Percentiles rank a stretch among this genome's conserved stretches.
These are phyloP conservation scores for Sclerotinia minor DNA, from an alignment of 2,329 filamentous ascomycete species.

Conservation along the genomic window DNA sequence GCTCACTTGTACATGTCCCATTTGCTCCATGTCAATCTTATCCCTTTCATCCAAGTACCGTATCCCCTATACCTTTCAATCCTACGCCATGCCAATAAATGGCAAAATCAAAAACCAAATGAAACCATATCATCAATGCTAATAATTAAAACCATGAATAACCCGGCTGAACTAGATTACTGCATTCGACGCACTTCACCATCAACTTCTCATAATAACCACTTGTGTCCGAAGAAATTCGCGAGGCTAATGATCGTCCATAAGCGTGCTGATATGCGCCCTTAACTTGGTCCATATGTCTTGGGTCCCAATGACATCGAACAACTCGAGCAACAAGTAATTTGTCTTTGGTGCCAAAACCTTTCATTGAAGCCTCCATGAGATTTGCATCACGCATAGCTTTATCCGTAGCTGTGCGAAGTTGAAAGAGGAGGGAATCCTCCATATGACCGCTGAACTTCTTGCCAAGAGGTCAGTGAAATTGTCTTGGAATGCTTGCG, in stretches of 20 bases:
- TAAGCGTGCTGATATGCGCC: constrained; percentile 73
- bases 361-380: constrained; percentile 86
- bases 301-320: constrained; percentile 78
- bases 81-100: background rate
- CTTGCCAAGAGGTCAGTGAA: constrained; percentile 41
- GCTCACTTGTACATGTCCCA: background rate
- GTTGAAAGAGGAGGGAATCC: constrained; percentile 75
- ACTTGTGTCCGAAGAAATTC: constrained; percentile 80
- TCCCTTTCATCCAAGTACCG: background rate
- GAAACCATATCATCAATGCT: background rate
- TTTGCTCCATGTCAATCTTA: background rate
- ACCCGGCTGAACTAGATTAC: constrained; percentile 18
- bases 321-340: constrained; percentile 77
- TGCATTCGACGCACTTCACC: constrained; percentile 49
- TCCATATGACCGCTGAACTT: constrained; percentile 94
- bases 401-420: constrained; percentile 75
- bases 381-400: constrained; percentile 79
- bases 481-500: background rate
- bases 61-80: background rate
- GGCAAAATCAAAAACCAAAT: background rate
- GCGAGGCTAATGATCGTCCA: constrained; percentile 62
- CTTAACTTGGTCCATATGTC: constrained; percentile 74
- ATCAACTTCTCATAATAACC: constrained; percentile 79
- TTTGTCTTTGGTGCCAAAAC: constrained; percentile 81
- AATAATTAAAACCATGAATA: constrained; percentile 18